phyloP scores from a whole-genome alignment of 768 basidiomycete genomes.

The Cantharellus anzutake region DNA sequence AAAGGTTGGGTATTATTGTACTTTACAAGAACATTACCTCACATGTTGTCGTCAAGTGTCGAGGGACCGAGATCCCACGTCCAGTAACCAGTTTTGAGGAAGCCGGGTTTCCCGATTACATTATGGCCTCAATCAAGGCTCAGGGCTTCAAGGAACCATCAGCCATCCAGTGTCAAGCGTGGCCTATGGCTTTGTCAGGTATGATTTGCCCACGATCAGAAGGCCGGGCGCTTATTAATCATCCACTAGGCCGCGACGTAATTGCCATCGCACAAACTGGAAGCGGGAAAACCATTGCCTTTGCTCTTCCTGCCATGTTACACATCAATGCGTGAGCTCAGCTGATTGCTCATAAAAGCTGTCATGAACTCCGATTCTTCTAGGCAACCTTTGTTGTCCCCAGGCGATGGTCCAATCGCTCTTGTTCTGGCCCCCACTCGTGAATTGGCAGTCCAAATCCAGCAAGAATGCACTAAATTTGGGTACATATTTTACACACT shows the following conservation, averaged over 20 bases:
- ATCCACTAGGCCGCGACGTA: slow-evolving; percentile 51
- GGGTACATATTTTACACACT: slow-evolving; percentile 32
- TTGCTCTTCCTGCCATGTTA: slow-evolving; percentile 96
- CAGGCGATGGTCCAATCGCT: slow-evolving; percentile 95
- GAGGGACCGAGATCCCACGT: slow-evolving; percentile 73
- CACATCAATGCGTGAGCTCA: slow-evolving; percentile 90
- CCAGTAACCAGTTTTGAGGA: slow-evolving; percentile 89
- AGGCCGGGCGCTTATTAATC: background rate
- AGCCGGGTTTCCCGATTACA: slow-evolving; percentile 88
- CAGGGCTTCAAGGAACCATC: slow-evolving; percentile 86
- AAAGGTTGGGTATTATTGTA: slow-evolving; percentile 29
- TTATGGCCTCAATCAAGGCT: slow-evolving; percentile 80
- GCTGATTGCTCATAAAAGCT: background rate
- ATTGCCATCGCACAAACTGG: slow-evolving; percentile 97
- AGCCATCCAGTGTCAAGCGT: slow-evolving; percentile 95
- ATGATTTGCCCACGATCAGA: background rate
- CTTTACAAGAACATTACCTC: background rate
- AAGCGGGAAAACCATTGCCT: slow-evolving; percentile 96
- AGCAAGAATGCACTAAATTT: slow-evolving; percentile 97
- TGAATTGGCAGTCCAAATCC: slow-evolving; percentile 96
- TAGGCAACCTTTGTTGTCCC: slow-evolving; percentile 78
- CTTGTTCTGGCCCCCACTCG: slow-evolving; percentile 93
- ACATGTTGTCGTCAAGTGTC: slow-evolving; percentile 13
- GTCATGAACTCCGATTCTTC: background rate
- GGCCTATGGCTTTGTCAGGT: slow-evolving; percentile 87